These are phyloP conservation scores for Ogataea glucozyma DNA, from an alignment of 805 yeast genomes.

Conservation along the genomic window DNA sequence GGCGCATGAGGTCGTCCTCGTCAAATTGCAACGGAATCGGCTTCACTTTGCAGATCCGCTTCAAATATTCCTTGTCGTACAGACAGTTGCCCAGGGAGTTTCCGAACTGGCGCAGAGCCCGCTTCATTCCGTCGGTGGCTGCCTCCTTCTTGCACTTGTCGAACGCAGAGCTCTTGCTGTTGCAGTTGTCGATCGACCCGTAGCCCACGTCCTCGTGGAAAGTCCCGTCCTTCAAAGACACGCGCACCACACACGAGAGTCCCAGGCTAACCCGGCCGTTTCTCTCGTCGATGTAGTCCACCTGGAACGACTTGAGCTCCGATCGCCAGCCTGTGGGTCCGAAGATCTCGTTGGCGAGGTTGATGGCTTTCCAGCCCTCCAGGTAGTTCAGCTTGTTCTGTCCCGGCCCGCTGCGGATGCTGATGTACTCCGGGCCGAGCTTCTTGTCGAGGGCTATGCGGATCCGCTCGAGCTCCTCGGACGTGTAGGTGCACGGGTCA, in stretches of 20 bases:
- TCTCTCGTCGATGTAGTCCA: constrained; percentile 69
- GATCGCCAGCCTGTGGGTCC: constrained; percentile 86
- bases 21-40: constrained; percentile 33
- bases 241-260: constrained; percentile 67
- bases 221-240: constrained; percentile 78
- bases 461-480: constrained; percentile 30
- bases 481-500: constrained; percentile 18
- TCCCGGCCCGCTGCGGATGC: constrained; percentile 75
- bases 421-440: constrained; percentile 76
- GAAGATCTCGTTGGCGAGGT: constrained; percentile 76
- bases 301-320: constrained; percentile 62
- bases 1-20: constrained; percentile 35
- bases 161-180: constrained; percentile 68
- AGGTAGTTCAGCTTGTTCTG: constrained; percentile 68
- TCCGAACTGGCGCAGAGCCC: constrained; percentile 79
- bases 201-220: constrained; percentile 76
- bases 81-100: constrained; percentile 79
- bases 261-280: constrained; percentile 64
- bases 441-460: constrained; percentile 37
- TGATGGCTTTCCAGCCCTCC: constrained; percentile 83
- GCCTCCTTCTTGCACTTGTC: constrained; percentile 85
- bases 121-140: constrained; percentile 77
- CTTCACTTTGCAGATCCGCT: constrained; percentile 47
- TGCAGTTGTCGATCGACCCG: constrained; percentile 72
- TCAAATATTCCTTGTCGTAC: constrained; percentile 70